These are phyloP conservation scores for Cytidiella melzeri DNA, from an alignment of 768 basidiomycete species.

Conservation along the genomic window DNA sequence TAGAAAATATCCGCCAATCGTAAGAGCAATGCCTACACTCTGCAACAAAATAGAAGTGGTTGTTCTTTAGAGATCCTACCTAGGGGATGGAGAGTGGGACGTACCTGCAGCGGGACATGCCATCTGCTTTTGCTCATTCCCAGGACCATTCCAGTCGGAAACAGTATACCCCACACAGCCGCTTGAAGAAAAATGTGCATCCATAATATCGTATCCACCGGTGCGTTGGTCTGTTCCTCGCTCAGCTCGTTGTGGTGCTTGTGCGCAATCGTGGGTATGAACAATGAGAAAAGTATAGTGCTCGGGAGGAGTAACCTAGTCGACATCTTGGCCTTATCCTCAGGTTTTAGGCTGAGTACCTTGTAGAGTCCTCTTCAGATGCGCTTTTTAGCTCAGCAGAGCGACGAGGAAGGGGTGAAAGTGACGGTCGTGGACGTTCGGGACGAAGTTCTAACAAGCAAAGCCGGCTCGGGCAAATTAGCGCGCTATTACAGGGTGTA, in stretches of 20 bases:
- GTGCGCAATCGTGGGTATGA: slow-evolving; percentile 40
- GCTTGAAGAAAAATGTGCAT: slow-evolving; percentile 79
- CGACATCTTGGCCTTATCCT: too few relatives aligned
- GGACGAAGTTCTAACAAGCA: too few relatives aligned
- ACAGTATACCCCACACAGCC: slow-evolving; percentile 78
- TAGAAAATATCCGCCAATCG: slow-evolving; percentile 67
- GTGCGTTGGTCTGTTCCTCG: slow-evolving; percentile 56
- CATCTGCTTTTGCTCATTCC: slow-evolving; percentile 75
- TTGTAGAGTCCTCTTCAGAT: too few relatives aligned
- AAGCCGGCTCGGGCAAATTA: too few relatives aligned
- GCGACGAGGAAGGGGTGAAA: too few relatives aligned
- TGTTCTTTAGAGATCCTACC: background rate
- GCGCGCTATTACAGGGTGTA: too few relatives aligned
- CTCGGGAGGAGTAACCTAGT: background rate
- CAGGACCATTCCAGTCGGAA: slow-evolving; percentile 79
- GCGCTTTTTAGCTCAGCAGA: too few relatives aligned
- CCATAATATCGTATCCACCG: slow-evolving; percentile 75
- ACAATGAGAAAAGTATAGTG: slow-evolving; percentile 6
- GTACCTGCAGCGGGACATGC: slow-evolving; percentile 86
- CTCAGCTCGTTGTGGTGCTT: slow-evolving; percentile 55
- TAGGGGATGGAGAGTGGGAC: slow-evolving; percentile 15
- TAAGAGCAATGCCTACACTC: slow-evolving; percentile 64
- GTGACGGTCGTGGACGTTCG: too few relatives aligned
- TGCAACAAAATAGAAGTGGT: slow-evolving; percentile 27
- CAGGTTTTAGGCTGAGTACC: too few relatives aligned